Base-by-base conservation (phyloP, 768 basidiomycete species). In the Pleurotus ostreatus region DNA sequence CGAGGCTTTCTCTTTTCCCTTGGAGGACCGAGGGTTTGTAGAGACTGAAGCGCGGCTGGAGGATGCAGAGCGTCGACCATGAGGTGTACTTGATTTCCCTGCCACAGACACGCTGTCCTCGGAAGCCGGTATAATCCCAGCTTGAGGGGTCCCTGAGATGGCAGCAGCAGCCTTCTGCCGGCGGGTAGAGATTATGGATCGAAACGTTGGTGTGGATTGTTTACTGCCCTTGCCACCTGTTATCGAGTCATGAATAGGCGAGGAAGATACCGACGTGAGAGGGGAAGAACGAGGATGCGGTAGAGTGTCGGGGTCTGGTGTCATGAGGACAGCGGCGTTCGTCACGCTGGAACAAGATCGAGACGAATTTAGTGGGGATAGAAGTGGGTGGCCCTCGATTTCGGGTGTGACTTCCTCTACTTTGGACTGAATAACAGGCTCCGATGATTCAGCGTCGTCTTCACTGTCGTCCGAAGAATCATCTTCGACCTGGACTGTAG, bases 391-490 rank as follows among this genome's bases (percentile, higher is more conserved):
- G 38, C 71, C 65, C 59, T 82, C 81, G 37, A 73, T 73, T 16
- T 72, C 75, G 34, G 82, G 65, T 65, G 85, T 84, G 63, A 82
- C 78, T 65, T 85, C 81, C n/a, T 71, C 71, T 18, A 79, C 77
- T 46, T 69, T 74, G 7, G 74, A 71, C 18, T 49, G 78, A 71
- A 55, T 81, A 79, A 49, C 68, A 69, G 37, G 75, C 78, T 52
- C 73, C 69, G n/a, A 76, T 75, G 22, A 80, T 66, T 18, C 80
- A 78, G 26, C 75, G 59, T 49, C 81, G 40, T 82, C 80, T 47
- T 82, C 81, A 22, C 84, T 80, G 57, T 80, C 82, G 57, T 82
- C 82, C 40, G 81, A 81, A 49, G 83, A 81, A 18, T 84, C 79
- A 55, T 78, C 80, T 57, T 78, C 76, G 58, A 82, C 78, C 59